Evolutionary conservation across 202 grass and related monocot species (phyloP).

Genomic region (Saccharum hybrid): DNA sequence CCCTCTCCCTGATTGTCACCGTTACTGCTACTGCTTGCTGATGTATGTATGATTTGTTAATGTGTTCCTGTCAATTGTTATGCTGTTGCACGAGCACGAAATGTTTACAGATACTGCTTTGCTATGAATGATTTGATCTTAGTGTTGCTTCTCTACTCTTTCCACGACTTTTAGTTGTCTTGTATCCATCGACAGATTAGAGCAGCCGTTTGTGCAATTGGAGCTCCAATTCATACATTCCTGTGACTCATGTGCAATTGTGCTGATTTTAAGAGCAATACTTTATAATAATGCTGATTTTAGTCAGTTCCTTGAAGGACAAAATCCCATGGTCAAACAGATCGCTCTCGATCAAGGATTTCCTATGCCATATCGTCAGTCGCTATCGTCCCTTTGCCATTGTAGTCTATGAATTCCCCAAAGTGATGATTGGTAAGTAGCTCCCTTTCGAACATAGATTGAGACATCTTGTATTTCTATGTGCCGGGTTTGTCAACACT

Average conservation of each 20-base stretch:
- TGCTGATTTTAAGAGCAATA: background rate
- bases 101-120: background rate
- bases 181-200: background rate
- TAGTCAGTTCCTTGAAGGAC: background rate
- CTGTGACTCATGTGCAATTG: background rate
- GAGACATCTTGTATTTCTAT: slow-evolving; percentile 13
- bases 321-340: slow-evolving; percentile 23
- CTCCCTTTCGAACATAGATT: slow-evolving; percentile 29
- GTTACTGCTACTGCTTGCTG: background rate
- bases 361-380: background rate
- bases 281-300: background rate
- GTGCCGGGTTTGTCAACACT: background rate
- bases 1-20: background rate
- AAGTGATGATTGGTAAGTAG: background rate
- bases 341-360: background rate
- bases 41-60: slow-evolving; percentile 10
- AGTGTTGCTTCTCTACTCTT: background rate
- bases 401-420: background rate
- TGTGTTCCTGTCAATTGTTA: background rate
- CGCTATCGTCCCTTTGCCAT: background rate
- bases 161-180: slow-evolving; percentile 4
- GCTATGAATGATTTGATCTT: background rate
- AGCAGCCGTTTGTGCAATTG: background rate
- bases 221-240: background rate
- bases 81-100: background rate